Evolutionary conservation across 495 filamentous ascomycete species (phyloP).

Genomic region (Bryoglossum gracile): DNA sequence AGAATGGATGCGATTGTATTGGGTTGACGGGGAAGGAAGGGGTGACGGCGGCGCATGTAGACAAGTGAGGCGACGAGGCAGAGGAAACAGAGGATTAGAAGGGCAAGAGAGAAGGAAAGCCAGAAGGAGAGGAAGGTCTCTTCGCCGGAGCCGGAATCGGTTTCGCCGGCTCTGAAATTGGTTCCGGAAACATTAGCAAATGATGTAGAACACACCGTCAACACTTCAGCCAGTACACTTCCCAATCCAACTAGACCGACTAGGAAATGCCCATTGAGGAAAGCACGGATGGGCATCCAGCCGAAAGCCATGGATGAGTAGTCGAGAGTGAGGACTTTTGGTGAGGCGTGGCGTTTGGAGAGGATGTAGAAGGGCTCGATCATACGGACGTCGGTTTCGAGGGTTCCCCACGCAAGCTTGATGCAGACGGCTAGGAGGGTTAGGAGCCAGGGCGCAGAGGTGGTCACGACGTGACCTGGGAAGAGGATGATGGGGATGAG

Average conservation of each 20-base stretch:
- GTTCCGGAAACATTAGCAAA: constrained; percentile 51
- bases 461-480: constrained; percentile 44
- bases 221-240: constrained; percentile 54
- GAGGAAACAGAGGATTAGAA: constrained; percentile 52
- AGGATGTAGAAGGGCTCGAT: constrained; percentile 70
- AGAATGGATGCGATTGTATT: constrained; percentile 65
- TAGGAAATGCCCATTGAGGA: constrained; percentile 55
- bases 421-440: constrained; percentile 55
- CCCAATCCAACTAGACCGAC: constrained; percentile 56
- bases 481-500: constrained; percentile 54
- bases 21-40: constrained; percentile 65
- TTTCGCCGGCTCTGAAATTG: constrained; percentile 32
- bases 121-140: constrained; percentile 56
- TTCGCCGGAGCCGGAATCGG: constrained; percentile 30
- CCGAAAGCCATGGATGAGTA: constrained; percentile 66
- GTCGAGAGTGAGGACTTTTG: constrained; percentile 58
- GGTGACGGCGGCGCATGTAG: constrained; percentile 45
- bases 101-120: constrained; percentile 48
- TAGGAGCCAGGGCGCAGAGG: constrained; percentile 56
- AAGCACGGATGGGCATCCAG: constrained; percentile 50
- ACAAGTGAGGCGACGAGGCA: constrained; percentile 44
- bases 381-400: constrained; percentile 67
- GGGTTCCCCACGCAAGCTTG: constrained; percentile 58
- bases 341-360: constrained; percentile 51
- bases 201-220: constrained; percentile 59